Percentiles rank a stretch among this genome's conserved stretches.
These are phyloP conservation scores for Fagopyrum homotropicum DNA, from an alignment of 148 eudicot species.

Conservation along the genomic window DNA sequence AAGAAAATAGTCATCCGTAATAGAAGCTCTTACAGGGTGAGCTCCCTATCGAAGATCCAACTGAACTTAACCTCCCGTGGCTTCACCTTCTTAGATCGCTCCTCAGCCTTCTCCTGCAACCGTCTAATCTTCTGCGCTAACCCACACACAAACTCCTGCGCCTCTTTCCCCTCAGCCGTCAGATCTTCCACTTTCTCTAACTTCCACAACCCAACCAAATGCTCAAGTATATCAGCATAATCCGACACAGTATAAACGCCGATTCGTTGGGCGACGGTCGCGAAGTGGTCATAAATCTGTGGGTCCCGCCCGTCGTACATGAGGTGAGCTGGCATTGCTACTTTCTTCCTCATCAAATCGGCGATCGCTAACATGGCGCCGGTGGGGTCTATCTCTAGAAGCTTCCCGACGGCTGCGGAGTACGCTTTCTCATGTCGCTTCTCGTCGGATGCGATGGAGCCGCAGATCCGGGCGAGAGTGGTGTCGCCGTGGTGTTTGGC, in stretches of 20 bases:
- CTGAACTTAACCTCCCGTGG: constrained; percentile 17
- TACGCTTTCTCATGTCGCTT: constrained; percentile 34
- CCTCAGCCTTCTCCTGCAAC: constrained; percentile 26
- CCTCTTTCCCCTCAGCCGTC: constrained; percentile 16
- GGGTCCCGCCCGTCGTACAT: constrained; percentile 32
- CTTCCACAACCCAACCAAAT: constrained; percentile 21
- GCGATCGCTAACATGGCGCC: constrained; percentile 17
- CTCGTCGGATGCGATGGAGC: constrained; percentile 27
- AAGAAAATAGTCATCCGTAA: no score
- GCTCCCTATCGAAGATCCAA: constrained; percentile 25
- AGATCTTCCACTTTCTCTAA: constrained; percentile 21
- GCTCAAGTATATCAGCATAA: constrained; percentile 29
- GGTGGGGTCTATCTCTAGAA: constrained; percentile 25
- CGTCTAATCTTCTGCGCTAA: constrained; percentile 21
- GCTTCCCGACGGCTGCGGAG: constrained; percentile 17
- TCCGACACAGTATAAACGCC: constrained; percentile 32
- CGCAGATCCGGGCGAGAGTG: constrained; percentile 25
- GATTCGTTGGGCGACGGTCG: constrained; percentile 26
- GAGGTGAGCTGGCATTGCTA: constrained; percentile 26
- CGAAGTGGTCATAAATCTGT: constrained; percentile 20
- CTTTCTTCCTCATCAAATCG: constrained; percentile 24
- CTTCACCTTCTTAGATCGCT: constrained; percentile 17
- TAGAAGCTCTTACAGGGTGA: not conserved
- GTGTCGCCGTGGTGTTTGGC: constrained; percentile 24
- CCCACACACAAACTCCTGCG: constrained; percentile 27